Conservation (phyloP, 2,329 filamentous ascomycete species). For the Metarhizium guizhouense region DNA sequence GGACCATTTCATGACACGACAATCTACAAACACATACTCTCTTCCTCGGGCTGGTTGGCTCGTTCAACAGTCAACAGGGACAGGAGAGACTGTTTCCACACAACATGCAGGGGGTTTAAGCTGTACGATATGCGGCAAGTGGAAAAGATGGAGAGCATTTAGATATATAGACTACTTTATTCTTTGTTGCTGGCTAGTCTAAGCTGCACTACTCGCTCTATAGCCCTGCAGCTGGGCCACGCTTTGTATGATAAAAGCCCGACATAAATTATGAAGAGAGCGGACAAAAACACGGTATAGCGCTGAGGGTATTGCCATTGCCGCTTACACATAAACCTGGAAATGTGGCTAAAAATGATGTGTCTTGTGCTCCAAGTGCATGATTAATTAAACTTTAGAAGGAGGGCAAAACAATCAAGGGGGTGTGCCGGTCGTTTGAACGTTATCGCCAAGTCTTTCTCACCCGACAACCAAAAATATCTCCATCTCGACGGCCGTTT, state of each 20-base stretch:
- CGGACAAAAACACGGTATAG: neutral
- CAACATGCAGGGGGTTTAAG: too few species aligned
- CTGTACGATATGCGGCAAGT: conserved; percentile 5
- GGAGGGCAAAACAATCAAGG: too few species aligned
- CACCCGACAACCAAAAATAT: neutral
- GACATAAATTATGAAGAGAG: neutral
- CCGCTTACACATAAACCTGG: neutral
- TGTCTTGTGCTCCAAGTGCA: neutral
- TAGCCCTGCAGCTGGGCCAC: neutral
- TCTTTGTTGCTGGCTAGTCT: neutral
- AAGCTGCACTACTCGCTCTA: neutral
- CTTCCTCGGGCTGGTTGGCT: neutral
- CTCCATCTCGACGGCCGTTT: neutral
- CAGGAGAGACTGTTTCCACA: too few species aligned
- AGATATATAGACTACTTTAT: neutral
- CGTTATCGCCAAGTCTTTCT: neutral
- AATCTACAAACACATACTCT: neutral
- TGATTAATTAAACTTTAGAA: neutral
- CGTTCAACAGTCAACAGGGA: conserved; percentile 3
- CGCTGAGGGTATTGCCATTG: conserved; percentile 3
- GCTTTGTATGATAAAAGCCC: conserved; percentile 2
- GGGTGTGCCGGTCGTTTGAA: too few species aligned
- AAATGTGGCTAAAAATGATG: neutral
- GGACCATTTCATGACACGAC: conserved; percentile 3
- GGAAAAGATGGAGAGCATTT: neutral